phyloP scores from a whole-genome alignment of 208 protist genomes.

The Leishmania guyanensis region DNA sequence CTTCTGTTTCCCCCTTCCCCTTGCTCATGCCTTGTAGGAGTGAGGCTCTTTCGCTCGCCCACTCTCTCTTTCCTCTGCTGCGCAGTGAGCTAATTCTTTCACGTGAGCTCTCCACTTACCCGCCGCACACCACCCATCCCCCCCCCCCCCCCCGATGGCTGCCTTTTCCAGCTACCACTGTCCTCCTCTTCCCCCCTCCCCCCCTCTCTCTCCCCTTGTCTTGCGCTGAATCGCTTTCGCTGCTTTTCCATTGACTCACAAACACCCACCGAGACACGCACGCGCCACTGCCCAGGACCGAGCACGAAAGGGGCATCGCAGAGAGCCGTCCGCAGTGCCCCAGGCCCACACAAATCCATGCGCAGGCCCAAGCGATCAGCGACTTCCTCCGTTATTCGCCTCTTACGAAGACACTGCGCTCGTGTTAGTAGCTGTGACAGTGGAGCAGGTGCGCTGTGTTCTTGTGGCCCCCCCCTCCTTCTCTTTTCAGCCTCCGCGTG shows the following conservation, averaged over 20 bases:
- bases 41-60: background rate
- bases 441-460: too few species aligned
- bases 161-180: background rate
- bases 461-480: too few species aligned
- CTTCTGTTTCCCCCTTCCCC: background rate
- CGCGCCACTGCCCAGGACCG: background rate
- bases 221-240: too few species aligned
- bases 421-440: too few species aligned
- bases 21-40: background rate
- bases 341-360: too few species aligned
- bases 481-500: too few species aligned
- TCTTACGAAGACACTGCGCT: too few species aligned
- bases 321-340: too few species aligned
- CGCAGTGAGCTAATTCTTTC: background rate
- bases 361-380: too few species aligned
- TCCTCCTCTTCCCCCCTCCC: background rate
- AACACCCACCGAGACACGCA: background rate
- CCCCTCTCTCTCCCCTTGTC: background rate
- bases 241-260: background rate
- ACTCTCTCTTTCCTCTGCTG: background rate
- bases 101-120: background rate
- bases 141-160: background rate
- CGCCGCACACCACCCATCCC: background rate
- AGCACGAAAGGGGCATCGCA: too few species aligned
- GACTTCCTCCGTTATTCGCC: too few species aligned